Base-by-base conservation (phyloP, 306 rosid species). In the Prunus armeniaca region DNA sequence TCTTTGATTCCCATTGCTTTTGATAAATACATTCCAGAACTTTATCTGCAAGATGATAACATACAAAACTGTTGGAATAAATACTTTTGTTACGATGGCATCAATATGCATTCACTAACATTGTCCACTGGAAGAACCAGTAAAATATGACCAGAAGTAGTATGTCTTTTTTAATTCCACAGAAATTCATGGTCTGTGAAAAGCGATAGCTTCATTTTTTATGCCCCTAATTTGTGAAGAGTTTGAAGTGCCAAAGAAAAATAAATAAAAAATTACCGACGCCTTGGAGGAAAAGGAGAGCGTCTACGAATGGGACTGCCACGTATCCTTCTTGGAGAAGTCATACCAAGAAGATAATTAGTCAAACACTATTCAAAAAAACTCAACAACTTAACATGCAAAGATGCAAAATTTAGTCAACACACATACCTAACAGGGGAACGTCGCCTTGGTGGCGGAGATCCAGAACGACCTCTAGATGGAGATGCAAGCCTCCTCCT, bases 291-390 rank as follows among this genome's bases (percentile, higher is more conserved):
- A 77, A 88, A 94, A 64, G 94, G 97, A 58, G 96, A 88, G 27
- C 98, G 98, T 70, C 98, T 89, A 32, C 99, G 91, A 76, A 79
- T 76, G 12, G 98, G 97, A 76, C 97, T 96, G 71, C 94, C 97
- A 78, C 94, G 98, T 63, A 91, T 72, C 84, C 98, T 89, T 91
- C 98, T 86, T 51, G 97, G 89, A 32, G 96, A 83, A 27, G 82
- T 62, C 85, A 90, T 90, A 74, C 47, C 56, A 63, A 68, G 32
- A 81, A 46, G 38, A 64, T 67, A 77, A 46, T 74, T 69, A 64
- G 51, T 47, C 54, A 38, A 81, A 68, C 46, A 45, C 15, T 25
- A 13, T 6, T 1, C 2, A 45, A 51, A 61, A 69, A 9, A 19
- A 71, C 52, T 32, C 18, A 74, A 82, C 55, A 43, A 38, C 52